A percentile compares a stretch with the other conserved stretches of the same genome.
Evolutionary conservation across 768 basidiomycete species (phyloP).

Genomic region (Pleurotus ostreatus): DNA sequence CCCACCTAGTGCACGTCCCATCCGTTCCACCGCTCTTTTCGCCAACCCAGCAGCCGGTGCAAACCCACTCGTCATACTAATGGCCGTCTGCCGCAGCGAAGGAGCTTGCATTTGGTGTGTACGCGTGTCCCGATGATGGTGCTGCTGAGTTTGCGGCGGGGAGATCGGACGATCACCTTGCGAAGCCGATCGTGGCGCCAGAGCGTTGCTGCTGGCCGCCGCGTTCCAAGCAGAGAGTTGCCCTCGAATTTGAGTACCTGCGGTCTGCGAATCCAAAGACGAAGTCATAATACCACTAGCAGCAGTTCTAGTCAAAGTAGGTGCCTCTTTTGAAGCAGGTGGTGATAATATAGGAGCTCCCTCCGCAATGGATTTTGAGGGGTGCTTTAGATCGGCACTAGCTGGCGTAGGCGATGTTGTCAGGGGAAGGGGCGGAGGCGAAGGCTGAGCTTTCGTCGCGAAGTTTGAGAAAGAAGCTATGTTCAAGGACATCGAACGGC

Average conservation of each 20-base stretch:
- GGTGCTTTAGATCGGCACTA: constrained; percentile 22
- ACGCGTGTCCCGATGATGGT: constrained; percentile 14
- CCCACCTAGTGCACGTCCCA: constrained; percentile 62
- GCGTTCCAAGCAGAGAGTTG: constrained; percentile 46
- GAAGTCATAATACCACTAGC: constrained; percentile 39
- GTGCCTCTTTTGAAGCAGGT: constrained; percentile 29
- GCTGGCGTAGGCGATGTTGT: constrained; percentile 19
- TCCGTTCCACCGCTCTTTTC: constrained; percentile 73
- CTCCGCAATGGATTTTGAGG: constrained; percentile 32
- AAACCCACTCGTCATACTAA: constrained; percentile 67
- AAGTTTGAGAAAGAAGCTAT: constrained; percentile 27
- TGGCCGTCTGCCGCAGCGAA: constrained; percentile 56
- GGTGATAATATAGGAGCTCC: constrained; percentile 21
- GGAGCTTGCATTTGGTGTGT: constrained; percentile 11
- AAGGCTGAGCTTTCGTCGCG: constrained; percentile 18
- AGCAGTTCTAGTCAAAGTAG: constrained; percentile 37
- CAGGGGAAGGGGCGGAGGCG: constrained; percentile 17
- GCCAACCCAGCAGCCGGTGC: constrained; percentile 74
- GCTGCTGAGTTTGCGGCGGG: constrained; percentile 16
- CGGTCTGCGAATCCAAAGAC: constrained; percentile 25
- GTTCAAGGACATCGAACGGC: constrained; percentile 65
- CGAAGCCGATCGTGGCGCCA: neutral
- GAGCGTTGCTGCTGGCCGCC: constrained; percentile 14
- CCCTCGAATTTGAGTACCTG: constrained; percentile 41
- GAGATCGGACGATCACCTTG: neutral